phyloP scores from a whole-genome alignment of 345 rosid genomes.

The Iberis pinnata region DNA sequence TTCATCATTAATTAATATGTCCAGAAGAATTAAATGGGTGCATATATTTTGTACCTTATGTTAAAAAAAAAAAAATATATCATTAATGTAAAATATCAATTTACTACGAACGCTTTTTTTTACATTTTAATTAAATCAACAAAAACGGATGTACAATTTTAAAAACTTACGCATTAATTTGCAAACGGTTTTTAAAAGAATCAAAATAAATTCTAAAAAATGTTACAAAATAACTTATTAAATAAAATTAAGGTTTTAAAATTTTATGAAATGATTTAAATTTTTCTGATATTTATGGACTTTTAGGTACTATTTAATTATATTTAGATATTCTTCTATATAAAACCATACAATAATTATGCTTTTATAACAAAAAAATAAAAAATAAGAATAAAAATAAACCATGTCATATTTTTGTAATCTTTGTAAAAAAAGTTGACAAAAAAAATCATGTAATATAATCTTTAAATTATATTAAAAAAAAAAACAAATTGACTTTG shows the following conservation, averaged over 20 bases:
- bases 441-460: too few relatives aligned
- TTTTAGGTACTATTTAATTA: too few relatives aligned
- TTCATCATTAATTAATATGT: not conserved
- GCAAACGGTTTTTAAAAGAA: not conserved
- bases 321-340: too few relatives aligned
- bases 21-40: not conserved
- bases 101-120: not conserved
- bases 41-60: conserved; percentile 11
- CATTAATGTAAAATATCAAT: not conserved
- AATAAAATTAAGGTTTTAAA: too few relatives aligned
- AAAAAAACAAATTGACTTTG: too few relatives aligned
- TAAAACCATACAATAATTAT: not conserved
- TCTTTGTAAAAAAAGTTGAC: too few relatives aligned
- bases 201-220: not conserved
- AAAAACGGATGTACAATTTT: too few relatives aligned
- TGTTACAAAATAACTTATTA: not conserved
- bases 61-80: not conserved
- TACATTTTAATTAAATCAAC: too few relatives aligned
- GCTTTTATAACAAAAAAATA: not conserved
- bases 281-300: too few relatives aligned
- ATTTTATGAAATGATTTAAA: too few relatives aligned
- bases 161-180: not conserved
- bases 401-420: not conserved
- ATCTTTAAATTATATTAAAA: too few relatives aligned
- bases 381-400: not conserved